Evolutionary conservation across 495 filamentous ascomycete genomes (phyloP).

Genomic region (Neurospora sp.): DNA sequence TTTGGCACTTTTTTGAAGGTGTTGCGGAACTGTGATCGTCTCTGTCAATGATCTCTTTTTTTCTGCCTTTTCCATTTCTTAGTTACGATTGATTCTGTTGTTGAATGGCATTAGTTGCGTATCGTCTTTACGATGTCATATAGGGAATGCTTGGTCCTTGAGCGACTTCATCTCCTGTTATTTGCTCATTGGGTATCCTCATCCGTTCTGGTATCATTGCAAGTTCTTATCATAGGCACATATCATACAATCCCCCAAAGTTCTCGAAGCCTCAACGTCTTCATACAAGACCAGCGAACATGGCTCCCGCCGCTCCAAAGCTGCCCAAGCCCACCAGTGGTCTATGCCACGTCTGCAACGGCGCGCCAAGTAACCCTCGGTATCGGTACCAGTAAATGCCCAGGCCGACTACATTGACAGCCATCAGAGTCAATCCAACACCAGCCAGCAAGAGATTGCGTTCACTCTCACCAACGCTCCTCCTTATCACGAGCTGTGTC

Average conservation of each 20-base stretch:
- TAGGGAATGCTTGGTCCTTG: background rate
- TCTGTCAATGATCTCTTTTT: background rate
- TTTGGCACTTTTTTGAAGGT: background rate
- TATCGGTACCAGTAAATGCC: conserved; percentile 13
- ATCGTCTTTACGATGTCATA: background rate
- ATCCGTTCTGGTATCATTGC: background rate
- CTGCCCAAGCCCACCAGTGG: conserved; percentile 14
- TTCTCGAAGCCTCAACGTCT: background rate
- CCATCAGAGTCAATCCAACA: conserved; percentile 13
- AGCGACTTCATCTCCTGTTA: background rate
- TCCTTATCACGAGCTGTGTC: background rate
- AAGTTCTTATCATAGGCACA: background rate
- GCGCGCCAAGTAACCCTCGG: conserved; percentile 22
- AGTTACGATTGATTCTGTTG: background rate
- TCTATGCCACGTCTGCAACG: conserved; percentile 23
- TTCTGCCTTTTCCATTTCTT: background rate
- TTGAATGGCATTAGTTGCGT: background rate
- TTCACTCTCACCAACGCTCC: conserved; percentile 2
- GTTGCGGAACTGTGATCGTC: background rate
- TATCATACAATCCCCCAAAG: background rate
- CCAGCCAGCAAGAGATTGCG: conserved; percentile 9
- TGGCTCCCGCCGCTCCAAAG: conserved; percentile 25
- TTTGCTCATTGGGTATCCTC: background rate
- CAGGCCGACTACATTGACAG: conserved; percentile 6
- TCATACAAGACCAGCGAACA: conserved; percentile 13